These are phyloP conservation scores for Drechslerella dactyloides DNA, from an alignment of 2,329 filamentous ascomycete genomes.

Conservation along the genomic window DNA sequence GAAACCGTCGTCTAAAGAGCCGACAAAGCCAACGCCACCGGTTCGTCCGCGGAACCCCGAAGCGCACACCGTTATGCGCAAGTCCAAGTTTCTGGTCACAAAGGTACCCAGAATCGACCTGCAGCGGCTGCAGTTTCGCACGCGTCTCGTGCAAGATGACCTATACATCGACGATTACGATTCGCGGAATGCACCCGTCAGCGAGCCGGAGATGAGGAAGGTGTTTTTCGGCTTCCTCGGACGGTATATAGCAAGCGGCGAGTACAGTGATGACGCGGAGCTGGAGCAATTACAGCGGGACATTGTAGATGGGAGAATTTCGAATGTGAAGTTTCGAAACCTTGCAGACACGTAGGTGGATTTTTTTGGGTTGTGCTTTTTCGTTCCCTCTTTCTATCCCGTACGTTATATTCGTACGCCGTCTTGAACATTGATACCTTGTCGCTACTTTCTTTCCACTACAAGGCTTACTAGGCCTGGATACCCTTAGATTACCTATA, in stretches of 20 bases:
- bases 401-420: neutral
- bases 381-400: too few species aligned
- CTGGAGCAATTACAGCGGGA: constrained; percentile 24
- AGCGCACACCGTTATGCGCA: neutral
- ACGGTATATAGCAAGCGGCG: constrained; percentile 2
- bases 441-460: too few species aligned
- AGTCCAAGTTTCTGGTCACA: constrained; percentile 1
- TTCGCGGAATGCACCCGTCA: neutral
- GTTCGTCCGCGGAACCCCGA: neutral
- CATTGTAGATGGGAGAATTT: constrained; percentile 22
- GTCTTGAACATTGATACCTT: neutral
- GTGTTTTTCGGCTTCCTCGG: constrained; percentile 18
- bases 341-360: constrained; percentile 11
- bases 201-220: constrained; percentile 15
- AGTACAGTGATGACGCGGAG: constrained; percentile 20
- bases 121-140: constrained; percentile 15
- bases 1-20: constrained; percentile 9
- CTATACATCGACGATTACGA: constrained; percentile 31
- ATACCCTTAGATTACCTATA: too few species aligned
- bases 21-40: neutral
- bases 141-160: constrained; percentile 24
- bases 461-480: too few species aligned
- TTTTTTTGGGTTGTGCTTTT: neutral
- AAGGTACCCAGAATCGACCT: constrained; percentile 11
- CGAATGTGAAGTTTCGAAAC: constrained; percentile 32